Conservation (phyloP, 306 rosid genomes). For the Amphicarpaea edgeworthii region DNA sequence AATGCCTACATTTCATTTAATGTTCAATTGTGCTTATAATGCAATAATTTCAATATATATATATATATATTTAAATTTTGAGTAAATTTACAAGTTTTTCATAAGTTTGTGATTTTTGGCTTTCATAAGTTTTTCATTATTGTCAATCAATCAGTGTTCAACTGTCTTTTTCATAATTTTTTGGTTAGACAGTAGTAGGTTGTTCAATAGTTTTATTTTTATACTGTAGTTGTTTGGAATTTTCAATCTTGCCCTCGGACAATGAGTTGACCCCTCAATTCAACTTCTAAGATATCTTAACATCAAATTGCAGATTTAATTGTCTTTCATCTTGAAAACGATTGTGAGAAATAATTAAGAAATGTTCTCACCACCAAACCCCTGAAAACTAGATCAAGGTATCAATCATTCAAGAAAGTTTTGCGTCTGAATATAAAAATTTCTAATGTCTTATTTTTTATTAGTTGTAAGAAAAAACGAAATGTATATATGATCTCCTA, state of each 20-base stretch:
- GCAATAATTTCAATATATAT: too few species aligned
- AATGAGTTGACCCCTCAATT: constrained; percentile 22
- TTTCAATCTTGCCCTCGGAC: neutral
- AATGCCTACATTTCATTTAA: too few species aligned
- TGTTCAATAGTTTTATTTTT: constrained; percentile 1
- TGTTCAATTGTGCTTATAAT: too few species aligned
- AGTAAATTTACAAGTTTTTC: too few species aligned
- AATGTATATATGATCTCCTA: too few species aligned
- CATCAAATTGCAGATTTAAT: neutral
- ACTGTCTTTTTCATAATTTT: constrained; percentile 40
- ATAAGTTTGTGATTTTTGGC: neutral
- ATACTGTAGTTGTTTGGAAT: constrained; percentile 27
- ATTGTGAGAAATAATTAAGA: neutral
- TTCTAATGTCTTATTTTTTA: neutral
- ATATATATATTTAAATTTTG: too few species aligned
- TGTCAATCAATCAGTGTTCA: constrained; percentile 21
- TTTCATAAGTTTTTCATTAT: neutral
- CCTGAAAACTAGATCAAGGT: neutral
- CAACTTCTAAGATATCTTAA: constrained; percentile 3
- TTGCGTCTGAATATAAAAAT: neutral
- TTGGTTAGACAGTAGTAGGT: constrained; percentile 22
- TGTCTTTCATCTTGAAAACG: constrained; percentile 8
- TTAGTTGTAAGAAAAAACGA: neutral
- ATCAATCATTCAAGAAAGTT: neutral
- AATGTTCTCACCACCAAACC: neutral